Base-by-base conservation (phyloP, 1,284 basidiomycete genomes). In the Austroboletus olivaceoglutinosus region DNA sequence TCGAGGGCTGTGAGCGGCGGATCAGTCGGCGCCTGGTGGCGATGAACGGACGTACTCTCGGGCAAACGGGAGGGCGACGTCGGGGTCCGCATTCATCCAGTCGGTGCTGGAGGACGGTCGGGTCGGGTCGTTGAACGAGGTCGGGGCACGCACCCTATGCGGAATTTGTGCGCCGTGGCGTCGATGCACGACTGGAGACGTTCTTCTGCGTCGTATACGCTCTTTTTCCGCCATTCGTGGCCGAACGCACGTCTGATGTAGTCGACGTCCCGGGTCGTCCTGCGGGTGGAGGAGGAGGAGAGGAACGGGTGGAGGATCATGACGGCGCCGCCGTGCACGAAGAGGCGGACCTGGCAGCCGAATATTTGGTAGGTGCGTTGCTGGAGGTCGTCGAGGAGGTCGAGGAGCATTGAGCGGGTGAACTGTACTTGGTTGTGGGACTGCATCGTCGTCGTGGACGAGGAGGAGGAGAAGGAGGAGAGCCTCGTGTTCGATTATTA, bases 21-120 rank as follows among this genome's bases (percentile, higher is more conserved):
- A 22, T 19, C 25, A 40, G 33, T 7, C 51, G 31, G 36, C 44
- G 38, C n/a, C 6, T 16, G 36, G 36, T 37, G 36, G 36, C 18
- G 18, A 42, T 33, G n/a, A n/a, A n/a, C 2, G 12, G 47, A 77
- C 83, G 68, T 61, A 86, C 83, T 83, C 78, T 53, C 63, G 65
- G 15, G 78, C 76, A 75, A 81, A 76, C 13, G 85, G 85, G 40
- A 86, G 70, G 2, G 83, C 81, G 11, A 83, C 73, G 59, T 87
- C 85, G 0, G 85, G 80, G 57, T 83, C 80, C 4, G 79, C 76
- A 52, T 86, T 86, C 83, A 86, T 85, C 85, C 85, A 87, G 62
- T 86, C 85, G 33, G 72, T 70, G 0, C 65, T 67, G 22, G 13
- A n/a, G 19, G 43, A 4, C 2, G 36, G 43, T 57, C 22, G 57